Evolutionary conservation across 441 rosid species (phyloP).

Genomic region (Corymbia calophylla): DNA sequence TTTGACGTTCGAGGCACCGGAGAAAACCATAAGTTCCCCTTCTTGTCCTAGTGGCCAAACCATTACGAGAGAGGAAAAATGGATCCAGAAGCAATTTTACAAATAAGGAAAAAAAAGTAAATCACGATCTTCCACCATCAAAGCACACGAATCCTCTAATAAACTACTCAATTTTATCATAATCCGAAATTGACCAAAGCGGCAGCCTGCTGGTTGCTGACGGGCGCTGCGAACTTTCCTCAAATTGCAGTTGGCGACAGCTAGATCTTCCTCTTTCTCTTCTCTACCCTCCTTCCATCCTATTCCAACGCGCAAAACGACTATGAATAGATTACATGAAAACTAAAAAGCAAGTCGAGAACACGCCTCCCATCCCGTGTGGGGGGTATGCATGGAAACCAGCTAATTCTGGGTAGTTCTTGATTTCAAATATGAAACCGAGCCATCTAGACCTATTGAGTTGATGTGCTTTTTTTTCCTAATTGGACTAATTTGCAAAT

Average conservation of each 20-base stretch:
- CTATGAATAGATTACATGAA: background rate
- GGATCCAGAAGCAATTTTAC: background rate
- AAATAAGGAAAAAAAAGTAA: accelerated
- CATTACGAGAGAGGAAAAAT: accelerated
- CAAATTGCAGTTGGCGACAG: background rate
- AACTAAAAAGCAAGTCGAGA: too few relatives aligned
- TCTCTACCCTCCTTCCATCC: background rate
- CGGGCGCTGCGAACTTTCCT: background rate
- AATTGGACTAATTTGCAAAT: too few relatives aligned
- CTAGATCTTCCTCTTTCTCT: background rate
- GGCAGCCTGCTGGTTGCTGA: background rate
- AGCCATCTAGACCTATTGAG: accelerated
- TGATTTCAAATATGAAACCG: accelerated
- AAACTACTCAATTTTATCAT: background rate
- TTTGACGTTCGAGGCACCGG: background rate
- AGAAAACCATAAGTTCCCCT: accelerated
- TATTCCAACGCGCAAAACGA: background rate
- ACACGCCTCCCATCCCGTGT: accelerated
- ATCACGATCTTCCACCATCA: background rate
- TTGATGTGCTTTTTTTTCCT: too few relatives aligned
- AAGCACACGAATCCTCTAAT: background rate
- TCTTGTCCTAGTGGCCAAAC: background rate
- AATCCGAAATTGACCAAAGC: background rate
- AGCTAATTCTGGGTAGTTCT: accelerated
- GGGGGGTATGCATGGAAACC: accelerated